Conservation (phyloP, 495 filamentous ascomycete species). For the Venustampulla echinocandica region DNA sequence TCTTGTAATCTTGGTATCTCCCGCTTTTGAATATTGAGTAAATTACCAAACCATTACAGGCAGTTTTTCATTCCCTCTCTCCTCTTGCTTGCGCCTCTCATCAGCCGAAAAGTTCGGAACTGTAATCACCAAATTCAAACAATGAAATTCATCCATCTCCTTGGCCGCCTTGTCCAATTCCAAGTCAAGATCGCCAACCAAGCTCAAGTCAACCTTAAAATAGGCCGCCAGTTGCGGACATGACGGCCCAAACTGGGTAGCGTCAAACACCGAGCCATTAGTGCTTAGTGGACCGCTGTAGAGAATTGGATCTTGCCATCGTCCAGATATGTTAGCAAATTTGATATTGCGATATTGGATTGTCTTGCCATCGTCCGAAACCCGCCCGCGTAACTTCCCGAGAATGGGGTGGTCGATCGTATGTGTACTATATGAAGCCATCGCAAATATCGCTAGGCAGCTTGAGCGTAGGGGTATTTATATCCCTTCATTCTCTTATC, state of each 20-base stretch:
- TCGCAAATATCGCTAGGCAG: too few species aligned
- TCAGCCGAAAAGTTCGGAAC: not conserved
- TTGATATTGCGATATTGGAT: conserved; percentile 14
- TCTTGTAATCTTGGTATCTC: not conserved
- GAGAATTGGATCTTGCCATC: conserved; percentile 13
- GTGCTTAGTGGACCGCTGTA: not conserved
- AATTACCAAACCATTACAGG: conserved; percentile 13
- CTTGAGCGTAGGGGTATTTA: too few species aligned
- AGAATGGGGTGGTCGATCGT: conserved; percentile 2
- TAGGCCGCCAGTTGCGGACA: conserved; percentile 10
- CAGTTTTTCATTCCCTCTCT: too few species aligned
- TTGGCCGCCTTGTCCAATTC: not conserved
- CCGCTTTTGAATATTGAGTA: not conserved
- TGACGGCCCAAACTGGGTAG: conserved; percentile 8
- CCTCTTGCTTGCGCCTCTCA: too few species aligned
- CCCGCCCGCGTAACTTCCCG: conserved; percentile 4
- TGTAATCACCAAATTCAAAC: conserved; percentile 12
- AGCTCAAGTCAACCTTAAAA: conserved; percentile 4
- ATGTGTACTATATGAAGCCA: too few species aligned
- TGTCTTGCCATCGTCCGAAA: not conserved
- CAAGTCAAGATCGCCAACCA: conserved; percentile 9
- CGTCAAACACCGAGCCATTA: not conserved
- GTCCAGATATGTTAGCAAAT: conserved; percentile 7
- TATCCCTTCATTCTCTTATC: too few species aligned
- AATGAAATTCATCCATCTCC: conserved; percentile 9